Percentiles rank a stretch among this genome's conserved stretches.
Evolutionary conservation across 2,329 filamentous ascomycete genomes (phyloP).

Genomic region (Rhynchosporium graminicola): DNA sequence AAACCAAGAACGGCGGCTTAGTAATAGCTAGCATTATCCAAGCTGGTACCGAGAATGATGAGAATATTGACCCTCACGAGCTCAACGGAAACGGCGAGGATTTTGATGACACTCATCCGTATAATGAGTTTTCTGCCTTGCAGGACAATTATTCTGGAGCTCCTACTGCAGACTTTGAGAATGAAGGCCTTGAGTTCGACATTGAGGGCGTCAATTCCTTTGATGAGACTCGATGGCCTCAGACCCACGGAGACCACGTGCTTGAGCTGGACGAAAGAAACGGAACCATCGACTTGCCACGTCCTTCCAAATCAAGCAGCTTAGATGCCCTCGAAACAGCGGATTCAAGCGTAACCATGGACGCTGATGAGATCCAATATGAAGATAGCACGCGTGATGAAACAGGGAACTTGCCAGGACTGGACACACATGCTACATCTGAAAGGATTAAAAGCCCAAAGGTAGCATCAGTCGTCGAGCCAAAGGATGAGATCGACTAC

Average conservation of each 20-base stretch:
- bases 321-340: conserved; percentile 29
- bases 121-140: not conserved
- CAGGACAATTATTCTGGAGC: conserved; percentile 7
- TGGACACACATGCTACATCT: not conserved
- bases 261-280: conserved; percentile 3
- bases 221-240: not conserved
- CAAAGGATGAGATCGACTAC: conserved; percentile 39
- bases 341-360: conserved; percentile 41
- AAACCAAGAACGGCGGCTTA: conserved; percentile 15
- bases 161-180: conserved; percentile 8
- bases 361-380: conserved; percentile 41
- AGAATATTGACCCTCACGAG: not conserved
- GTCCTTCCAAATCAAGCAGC: conserved; percentile 16
- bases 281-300: not conserved
- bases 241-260: not conserved
- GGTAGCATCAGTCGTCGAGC: conserved; percentile 31
- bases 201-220: not conserved
- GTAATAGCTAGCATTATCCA: not conserved
- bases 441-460: conserved; percentile 38
- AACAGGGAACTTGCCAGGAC: conserved; percentile 38
- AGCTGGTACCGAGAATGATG: not conserved
- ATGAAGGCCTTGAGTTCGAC: conserved; percentile 11
- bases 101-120: not conserved
- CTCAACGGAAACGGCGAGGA: not conserved
- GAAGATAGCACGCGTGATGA: conserved; percentile 41